phyloP scores from a whole-genome alignment of 2,329 filamentous ascomycete genomes.

The Dactylellina drechsleri region DNA sequence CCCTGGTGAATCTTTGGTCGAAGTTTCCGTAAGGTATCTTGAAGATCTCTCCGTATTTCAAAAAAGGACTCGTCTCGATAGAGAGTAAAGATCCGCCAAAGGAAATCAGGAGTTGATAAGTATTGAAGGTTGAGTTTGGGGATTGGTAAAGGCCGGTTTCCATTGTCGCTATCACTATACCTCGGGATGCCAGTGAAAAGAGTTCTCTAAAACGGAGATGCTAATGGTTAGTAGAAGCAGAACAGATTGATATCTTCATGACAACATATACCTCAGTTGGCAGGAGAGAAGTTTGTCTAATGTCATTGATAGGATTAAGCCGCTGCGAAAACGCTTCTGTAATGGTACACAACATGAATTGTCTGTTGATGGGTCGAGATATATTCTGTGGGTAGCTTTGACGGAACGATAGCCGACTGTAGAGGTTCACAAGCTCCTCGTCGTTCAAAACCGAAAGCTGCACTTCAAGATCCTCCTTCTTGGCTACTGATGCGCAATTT shows the following conservation, averaged over 20 bases:
- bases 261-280: slow-evolving; percentile 75
- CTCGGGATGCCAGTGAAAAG: slow-evolving; percentile 81
- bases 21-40: slow-evolving; percentile 80
- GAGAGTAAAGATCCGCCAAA: slow-evolving; percentile 92
- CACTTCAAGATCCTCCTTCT: slow-evolving; percentile 78
- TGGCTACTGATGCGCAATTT: slow-evolving; percentile 88
- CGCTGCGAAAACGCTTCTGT: slow-evolving; percentile 78
- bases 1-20: slow-evolving; percentile 76
- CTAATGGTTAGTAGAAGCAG: neutral
- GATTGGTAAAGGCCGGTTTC: slow-evolving; percentile 84
- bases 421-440: slow-evolving; percentile 76
- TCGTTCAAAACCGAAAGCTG: slow-evolving; percentile 79
- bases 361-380: slow-evolving; percentile 71
- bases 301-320: slow-evolving; percentile 82
- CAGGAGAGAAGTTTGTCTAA: slow-evolving; percentile 76
- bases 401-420: slow-evolving; percentile 77
- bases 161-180: slow-evolving; percentile 83
- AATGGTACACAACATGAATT: slow-evolving; percentile 76
- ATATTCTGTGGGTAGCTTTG: slow-evolving; percentile 81
- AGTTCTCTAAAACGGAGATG: slow-evolving; percentile 59
- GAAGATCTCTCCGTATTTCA: slow-evolving; percentile 89
- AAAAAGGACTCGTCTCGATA: slow-evolving; percentile 94
- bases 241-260: neutral
- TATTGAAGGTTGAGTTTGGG: slow-evolving; percentile 97
- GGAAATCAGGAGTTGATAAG: slow-evolving; percentile 89